phyloP scores from a whole-genome alignment of 1,139 yeast genomes.

The Pichia sp. region DNA sequence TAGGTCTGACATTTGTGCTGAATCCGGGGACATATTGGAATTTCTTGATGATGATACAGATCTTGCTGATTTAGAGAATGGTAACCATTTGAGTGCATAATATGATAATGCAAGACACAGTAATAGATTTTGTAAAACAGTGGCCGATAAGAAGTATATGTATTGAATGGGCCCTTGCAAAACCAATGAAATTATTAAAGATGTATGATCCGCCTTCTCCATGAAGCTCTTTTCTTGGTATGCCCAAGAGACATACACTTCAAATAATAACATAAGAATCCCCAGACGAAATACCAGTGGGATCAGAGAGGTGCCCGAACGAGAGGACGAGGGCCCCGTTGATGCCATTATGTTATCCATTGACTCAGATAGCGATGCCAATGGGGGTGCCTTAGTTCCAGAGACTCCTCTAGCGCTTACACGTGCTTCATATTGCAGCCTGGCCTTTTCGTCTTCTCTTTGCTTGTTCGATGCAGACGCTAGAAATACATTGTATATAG shows the following conservation, averaged over 20 bases:
- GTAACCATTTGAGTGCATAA: slow-evolving; percentile 13
- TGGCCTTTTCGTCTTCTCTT: neutral
- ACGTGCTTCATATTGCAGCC: neutral
- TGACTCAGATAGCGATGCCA: neutral
- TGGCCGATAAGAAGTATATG: slow-evolving; percentile 58
- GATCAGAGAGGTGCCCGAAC: slow-evolving; percentile 3
- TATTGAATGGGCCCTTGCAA: slow-evolving; percentile 56
- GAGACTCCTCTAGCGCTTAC: neutral
- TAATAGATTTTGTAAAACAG: slow-evolving; percentile 55
- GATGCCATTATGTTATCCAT: neutral
- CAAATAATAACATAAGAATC: slow-evolving; percentile 72
- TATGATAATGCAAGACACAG: slow-evolving; percentile 52
- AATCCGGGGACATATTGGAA: too few species aligned
- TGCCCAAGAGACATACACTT: slow-evolving; percentile 92
- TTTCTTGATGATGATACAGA: neutral
- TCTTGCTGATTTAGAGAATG: slow-evolving; percentile 1
- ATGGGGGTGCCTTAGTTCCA: neutral
- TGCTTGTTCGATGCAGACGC: slow-evolving; percentile 1
- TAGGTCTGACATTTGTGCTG: neutral
- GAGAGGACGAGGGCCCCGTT: neutral
- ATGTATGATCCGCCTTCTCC: slow-evolving; percentile 24
- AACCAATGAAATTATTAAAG: slow-evolving; percentile 30
- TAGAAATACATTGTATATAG: slow-evolving; percentile 60
- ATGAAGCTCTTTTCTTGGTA: slow-evolving; percentile 64
- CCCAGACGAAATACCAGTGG: slow-evolving; percentile 43